Conservation (phyloP, 768 basidiomycete species). For the Cyclocybe aegerita region DNA sequence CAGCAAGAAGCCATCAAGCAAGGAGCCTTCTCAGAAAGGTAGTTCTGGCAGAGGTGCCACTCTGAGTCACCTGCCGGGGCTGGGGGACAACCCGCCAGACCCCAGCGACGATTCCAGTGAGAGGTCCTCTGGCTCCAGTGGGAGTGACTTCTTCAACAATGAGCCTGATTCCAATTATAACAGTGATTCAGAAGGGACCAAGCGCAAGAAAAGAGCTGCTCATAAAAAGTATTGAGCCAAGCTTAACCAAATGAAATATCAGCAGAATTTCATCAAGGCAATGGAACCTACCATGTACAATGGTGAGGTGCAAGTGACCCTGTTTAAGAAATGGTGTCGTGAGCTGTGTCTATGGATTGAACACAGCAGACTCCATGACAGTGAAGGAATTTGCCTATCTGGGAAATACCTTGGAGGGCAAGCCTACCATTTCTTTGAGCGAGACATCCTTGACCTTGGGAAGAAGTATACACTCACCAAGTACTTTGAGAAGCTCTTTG, state of each 20-base stretch:
- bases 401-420: not conserved
- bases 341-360: not conserved
- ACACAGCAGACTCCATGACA: not conserved
- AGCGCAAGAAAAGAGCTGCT: not conserved
- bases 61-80: too few relatives aligned
- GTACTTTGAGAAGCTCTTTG: too few relatives aligned
- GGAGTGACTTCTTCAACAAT: not conserved
- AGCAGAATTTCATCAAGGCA: slow-evolving; percentile 1
- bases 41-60: too few relatives aligned
- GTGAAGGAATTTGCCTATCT: not conserved
- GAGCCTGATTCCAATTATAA: slow-evolving; percentile 1
- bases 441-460: not conserved
- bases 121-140: too few relatives aligned
- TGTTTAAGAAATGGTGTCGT: too few relatives aligned
- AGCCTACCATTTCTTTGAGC: slow-evolving; percentile 1
- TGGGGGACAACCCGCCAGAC: too few relatives aligned
- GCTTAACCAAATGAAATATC: slow-evolving; percentile 1
- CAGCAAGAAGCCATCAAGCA: too few relatives aligned
- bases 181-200: not conserved
- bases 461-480: not conserved
- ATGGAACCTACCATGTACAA: not conserved
- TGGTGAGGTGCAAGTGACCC: not conserved
- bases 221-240: not conserved
- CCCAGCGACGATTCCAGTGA: too few relatives aligned
- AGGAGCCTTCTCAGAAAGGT: too few relatives aligned